These are phyloP conservation scores for Bonia amplexicaulis DNA, from an alignment of 176 grass and related monocot species.

Conservation along the genomic window DNA sequence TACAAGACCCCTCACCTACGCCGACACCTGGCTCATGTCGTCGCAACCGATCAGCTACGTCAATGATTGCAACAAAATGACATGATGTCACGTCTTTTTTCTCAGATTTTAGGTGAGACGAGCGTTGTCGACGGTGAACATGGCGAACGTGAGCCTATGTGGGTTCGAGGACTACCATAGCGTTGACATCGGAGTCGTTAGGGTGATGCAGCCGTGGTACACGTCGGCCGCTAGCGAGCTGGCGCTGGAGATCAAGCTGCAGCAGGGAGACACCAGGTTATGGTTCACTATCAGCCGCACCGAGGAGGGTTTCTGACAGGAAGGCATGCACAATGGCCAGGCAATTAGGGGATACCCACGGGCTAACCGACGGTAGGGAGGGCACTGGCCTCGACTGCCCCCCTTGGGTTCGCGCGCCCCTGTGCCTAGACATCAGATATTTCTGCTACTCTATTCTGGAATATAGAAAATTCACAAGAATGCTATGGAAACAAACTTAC, in stretches of 20 bases:
- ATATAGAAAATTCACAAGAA: no score
- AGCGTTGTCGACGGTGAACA: slow-evolving; percentile 67
- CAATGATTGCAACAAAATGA: background rate
- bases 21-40: slow-evolving; percentile 72
- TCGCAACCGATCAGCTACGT: slow-evolving; percentile 47
- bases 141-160: slow-evolving; percentile 77
- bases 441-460: no score
- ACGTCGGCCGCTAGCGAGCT: slow-evolving; percentile 18
- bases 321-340: no score
- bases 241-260: slow-evolving; percentile 65
- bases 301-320: no score
- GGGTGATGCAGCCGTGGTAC: slow-evolving; percentile 82
- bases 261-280: slow-evolving; percentile 53
- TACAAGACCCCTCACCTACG: slow-evolving; percentile 80
- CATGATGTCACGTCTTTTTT: background rate
- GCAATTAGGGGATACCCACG: no score
- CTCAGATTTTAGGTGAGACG: slow-evolving; percentile 71
- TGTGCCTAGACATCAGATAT: no score
- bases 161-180: slow-evolving; percentile 99
- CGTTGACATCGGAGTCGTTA: slow-evolving; percentile 7
- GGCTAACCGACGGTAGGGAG: no score
- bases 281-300: no score
- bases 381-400: no score
- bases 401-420: accelerated
- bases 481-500: no score